Base-by-base conservation (phyloP, 805 yeast genomes). In the Starmera dryadoides region DNA sequence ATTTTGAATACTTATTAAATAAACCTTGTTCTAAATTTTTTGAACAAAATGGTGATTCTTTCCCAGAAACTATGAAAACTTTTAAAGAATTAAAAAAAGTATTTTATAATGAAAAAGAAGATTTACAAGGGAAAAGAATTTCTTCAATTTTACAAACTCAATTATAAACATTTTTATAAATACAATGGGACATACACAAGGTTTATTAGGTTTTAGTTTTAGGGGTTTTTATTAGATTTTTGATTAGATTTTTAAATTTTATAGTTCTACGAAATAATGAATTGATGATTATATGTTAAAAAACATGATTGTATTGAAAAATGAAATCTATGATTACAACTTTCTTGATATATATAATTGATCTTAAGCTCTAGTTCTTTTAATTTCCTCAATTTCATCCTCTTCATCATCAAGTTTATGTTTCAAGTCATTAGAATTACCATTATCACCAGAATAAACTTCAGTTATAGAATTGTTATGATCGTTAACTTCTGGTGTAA, bases 311-410 rank as follows among this genome's bases (percentile, higher is more conserved):
- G n/a, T n/a, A n/a, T n/a, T n/a, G n/a, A n/a, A n/a, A n/a, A n/a
- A n/a, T n/a, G n/a, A n/a, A n/a, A n/a, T n/a, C n/a, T n/a, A n/a
- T n/a, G n/a, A n/a, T n/a, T n/a, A n/a, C n/a, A n/a, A n/a, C n/a
- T n/a, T n/a, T n/a, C n/a, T n/a, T n/a, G n/a, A 21, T 21, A 21
- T 6, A 21, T 21, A 6, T 21, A 21, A 6, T 6, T 21, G 8
- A 6, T 21, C 6, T 21, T 9, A 21, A 21, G 9, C 9, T 21
- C 23, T 21, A 9, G 8, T 21, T 21, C 23, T 21, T 9, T 21
- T 18, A 32, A 40, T 39, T 25, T 38, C 38, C 35, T 37, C 43
- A 35, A 37, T 35, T 2, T 40, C 42, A 20, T 30, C 39, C 26
- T 39, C 36, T 6, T 37, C 30, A 15, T 39, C 34, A n/a, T 29